Conservation (phyloP, 176 grass and related monocot genomes). For the Cenchrus americanus region DNA sequence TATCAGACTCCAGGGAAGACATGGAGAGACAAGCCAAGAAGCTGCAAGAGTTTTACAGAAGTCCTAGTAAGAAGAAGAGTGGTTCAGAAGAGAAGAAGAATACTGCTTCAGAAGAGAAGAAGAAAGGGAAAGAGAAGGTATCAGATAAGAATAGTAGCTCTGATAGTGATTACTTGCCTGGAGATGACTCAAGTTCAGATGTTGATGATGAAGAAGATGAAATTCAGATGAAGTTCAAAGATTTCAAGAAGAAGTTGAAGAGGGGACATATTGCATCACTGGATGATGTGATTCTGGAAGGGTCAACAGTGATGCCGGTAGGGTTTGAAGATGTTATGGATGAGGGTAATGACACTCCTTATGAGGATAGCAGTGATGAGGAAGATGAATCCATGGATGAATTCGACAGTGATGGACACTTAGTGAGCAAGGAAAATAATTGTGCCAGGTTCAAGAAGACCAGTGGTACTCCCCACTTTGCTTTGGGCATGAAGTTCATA, state of each 20-base stretch:
- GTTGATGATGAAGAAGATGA: neutral
- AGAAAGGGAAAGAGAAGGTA: neutral
- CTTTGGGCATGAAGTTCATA: too few relatives aligned
- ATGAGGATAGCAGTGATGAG: neutral
- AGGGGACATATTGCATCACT: neutral
- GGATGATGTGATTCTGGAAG: neutral
- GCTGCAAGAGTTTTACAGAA: too few relatives aligned
- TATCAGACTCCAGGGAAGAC: too few relatives aligned
- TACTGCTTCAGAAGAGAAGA: neutral
- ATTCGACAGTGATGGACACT: too few relatives aligned
- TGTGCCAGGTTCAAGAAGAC: too few relatives aligned
- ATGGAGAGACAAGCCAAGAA: too few relatives aligned
- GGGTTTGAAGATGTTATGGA: neutral
- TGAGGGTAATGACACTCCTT: neutral
- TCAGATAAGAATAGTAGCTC: neutral
- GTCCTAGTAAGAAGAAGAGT: too few relatives aligned
- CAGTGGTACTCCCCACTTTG: too few relatives aligned
- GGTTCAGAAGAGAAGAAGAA: too few relatives aligned
- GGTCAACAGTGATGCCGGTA: neutral
- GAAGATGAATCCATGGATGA: too few relatives aligned
- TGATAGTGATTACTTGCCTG: neutral
- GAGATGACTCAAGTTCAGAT: neutral
- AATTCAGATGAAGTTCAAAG: neutral
- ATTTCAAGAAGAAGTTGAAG: neutral
- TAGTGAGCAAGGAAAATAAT: too few relatives aligned